Conservation (phyloP, 2,329 filamentous ascomycete genomes). For the Microdochium nivale region DNA sequence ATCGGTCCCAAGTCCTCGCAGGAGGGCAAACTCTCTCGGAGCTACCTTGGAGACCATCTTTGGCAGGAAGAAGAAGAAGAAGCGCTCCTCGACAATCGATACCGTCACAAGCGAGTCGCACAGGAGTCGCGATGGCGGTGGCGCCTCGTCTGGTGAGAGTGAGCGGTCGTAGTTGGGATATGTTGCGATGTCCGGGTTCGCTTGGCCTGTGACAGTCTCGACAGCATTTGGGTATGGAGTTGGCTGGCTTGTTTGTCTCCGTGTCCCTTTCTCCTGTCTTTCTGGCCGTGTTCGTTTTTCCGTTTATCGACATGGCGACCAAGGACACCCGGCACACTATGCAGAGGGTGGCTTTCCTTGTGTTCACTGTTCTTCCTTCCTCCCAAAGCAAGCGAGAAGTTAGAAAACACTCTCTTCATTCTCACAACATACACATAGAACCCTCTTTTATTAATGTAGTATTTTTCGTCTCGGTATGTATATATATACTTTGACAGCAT, state of each 20-base stretch:
- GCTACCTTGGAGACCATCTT: constrained; percentile 28
- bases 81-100: constrained; percentile 13
- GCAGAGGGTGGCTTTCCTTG: too few species aligned
- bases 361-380: too few species aligned
- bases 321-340: too few species aligned
- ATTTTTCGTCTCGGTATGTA: background rate
- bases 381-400: background rate
- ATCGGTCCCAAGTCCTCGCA: constrained; percentile 14
- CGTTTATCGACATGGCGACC: too few species aligned
- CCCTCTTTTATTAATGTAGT: background rate
- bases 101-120: constrained; percentile 11
- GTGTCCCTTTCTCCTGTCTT: background rate
- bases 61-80: constrained; percentile 18
- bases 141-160: background rate
- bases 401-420: background rate
- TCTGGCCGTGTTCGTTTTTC: background rate
- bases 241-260: background rate
- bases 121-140: constrained; percentile 5
- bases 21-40: constrained; percentile 28
- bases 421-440: background rate
- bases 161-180: background rate
- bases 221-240: background rate
- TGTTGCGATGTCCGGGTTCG: background rate
- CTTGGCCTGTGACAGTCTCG: background rate
- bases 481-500: too few species aligned